A percentile compares a stretch with the other conserved stretches of the same genome.
These are phyloP conservation scores for Lentinula boryana DNA, from an alignment of 768 basidiomycete species.

Conservation along the genomic window DNA sequence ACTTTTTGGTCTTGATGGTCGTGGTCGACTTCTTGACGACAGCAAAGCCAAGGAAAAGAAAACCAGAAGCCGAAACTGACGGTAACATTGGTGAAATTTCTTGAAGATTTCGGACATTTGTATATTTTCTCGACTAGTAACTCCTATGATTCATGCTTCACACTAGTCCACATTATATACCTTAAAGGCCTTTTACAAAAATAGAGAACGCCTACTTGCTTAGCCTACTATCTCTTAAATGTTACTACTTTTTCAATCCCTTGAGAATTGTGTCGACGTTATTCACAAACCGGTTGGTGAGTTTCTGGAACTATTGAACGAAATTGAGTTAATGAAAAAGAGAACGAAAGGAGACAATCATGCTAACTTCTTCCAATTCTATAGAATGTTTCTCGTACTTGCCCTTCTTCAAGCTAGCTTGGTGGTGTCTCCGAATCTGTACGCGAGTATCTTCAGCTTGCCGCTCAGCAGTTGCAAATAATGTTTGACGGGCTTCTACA, in stretches of 20 bases:
- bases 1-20: slow-evolving; percentile 38
- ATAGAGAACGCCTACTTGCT: background rate
- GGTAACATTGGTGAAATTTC: background rate
- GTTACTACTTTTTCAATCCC: slow-evolving; percentile 47
- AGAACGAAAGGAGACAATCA: background rate
- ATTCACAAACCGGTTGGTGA: slow-evolving; percentile 52
- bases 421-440: slow-evolving; percentile 69
- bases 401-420: slow-evolving; percentile 60
- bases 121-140: background rate
- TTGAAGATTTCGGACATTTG: background rate
- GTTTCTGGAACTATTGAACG: slow-evolving; percentile 60
- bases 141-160: background rate
- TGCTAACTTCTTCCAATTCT: slow-evolving; percentile 62
- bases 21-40: slow-evolving; percentile 21
- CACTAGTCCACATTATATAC: background rate
- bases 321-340: background rate
- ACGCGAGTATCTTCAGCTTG: slow-evolving; percentile 72
- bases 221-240: background rate
- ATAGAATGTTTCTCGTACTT: slow-evolving; percentile 64
- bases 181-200: background rate
- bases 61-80: background rate
- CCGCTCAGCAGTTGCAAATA: slow-evolving; percentile 50
- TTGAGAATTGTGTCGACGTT: slow-evolving; percentile 66
- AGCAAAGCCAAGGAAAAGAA: background rate
- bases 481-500: slow-evolving; percentile 57